Percentiles rank a stretch among this genome's conserved stretches.
Evolutionary conservation across 371 early-diverging fungal genomes (phyloP).

Genomic region (Apophysomyces sp.): DNA sequence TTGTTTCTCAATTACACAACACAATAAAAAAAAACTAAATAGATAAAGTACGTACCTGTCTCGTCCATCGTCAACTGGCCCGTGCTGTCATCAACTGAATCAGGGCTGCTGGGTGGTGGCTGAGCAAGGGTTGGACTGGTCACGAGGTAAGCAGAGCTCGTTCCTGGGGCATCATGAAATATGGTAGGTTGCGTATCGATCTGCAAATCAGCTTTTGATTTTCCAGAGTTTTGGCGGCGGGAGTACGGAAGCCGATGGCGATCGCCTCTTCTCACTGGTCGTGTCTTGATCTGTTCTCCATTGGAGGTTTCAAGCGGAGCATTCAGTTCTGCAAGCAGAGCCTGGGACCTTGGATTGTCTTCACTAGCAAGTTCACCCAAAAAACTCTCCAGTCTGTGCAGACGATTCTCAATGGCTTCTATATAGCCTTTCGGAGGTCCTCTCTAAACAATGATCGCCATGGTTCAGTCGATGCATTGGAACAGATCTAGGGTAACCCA

Average conservation of each 20-base stretch:
- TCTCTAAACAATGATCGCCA: conserved; percentile 27
- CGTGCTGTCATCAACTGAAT: conserved; percentile 24
- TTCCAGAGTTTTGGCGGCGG: conserved; percentile 1
- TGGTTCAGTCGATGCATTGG: not conserved
- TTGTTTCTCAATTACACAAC: too few species aligned
- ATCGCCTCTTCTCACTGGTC: conserved; percentile 33
- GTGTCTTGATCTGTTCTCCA: conserved; percentile 44
- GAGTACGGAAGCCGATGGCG: too few species aligned
- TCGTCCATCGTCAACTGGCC: conserved; percentile 50
- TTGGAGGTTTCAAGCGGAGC: conserved; percentile 45
- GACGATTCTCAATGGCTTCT: conserved; percentile 68
- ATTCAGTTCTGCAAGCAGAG: conserved; percentile 57
- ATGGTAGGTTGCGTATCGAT: not conserved
- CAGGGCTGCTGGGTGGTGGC: conserved; percentile 13
- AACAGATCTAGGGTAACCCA: not conserved
- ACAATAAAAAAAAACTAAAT: too few species aligned
- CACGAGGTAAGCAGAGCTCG: not conserved
- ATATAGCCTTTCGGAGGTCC: conserved; percentile 76
- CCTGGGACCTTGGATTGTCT: conserved; percentile 55
- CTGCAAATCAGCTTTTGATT: conserved; percentile 8
- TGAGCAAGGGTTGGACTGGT: conserved; percentile 7
- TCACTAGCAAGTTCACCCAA: conserved; percentile 52
- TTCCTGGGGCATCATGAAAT: not conserved
- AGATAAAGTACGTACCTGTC: conserved; percentile 7
- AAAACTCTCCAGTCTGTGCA: conserved; percentile 61